Conservation (phyloP, 495 filamentous ascomycete genomes). For the Daldinia bambusicola region DNA sequence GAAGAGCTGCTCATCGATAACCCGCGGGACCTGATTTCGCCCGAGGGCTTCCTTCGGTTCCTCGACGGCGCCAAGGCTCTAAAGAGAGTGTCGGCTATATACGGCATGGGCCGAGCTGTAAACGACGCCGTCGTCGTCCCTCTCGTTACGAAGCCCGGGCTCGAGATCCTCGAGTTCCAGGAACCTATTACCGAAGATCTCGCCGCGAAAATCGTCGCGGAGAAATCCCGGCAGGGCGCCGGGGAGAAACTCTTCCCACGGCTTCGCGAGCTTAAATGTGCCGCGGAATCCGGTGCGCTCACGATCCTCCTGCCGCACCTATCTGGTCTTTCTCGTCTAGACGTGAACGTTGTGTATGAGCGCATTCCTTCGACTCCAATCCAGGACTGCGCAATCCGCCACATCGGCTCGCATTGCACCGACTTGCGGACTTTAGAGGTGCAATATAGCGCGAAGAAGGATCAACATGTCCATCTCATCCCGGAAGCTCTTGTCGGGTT, state of each 20-base stretch:
- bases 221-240: background rate
- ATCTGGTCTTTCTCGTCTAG: conserved; percentile 1
- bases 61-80: conserved; percentile 4
- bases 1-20: conserved; percentile 23
- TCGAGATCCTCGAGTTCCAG: conserved; percentile 7
- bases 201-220: background rate
- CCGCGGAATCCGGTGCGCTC: background rate
- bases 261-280: background rate
- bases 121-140: conserved; percentile 6
- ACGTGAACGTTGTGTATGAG: background rate
- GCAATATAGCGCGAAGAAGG: background rate
- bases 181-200: background rate
- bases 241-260: background rate
- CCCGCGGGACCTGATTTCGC: conserved; percentile 2
- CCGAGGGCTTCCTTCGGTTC: conserved; percentile 11
- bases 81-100: conserved; percentile 5
- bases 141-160: conserved; percentile 5
- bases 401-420: background rate
- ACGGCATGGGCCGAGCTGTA: conserved; percentile 1
- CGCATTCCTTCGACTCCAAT: background rate
- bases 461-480: background rate
- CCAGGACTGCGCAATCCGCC: background rate
- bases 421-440: conserved; percentile 6
- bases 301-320: conserved; percentile 11
- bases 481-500: background rate